Percentiles rank a stretch among this genome's conserved stretches.
Evolutionary conservation across 176 grass and related monocot genomes (phyloP).

Genomic region (Elaeis guineensis): DNA sequence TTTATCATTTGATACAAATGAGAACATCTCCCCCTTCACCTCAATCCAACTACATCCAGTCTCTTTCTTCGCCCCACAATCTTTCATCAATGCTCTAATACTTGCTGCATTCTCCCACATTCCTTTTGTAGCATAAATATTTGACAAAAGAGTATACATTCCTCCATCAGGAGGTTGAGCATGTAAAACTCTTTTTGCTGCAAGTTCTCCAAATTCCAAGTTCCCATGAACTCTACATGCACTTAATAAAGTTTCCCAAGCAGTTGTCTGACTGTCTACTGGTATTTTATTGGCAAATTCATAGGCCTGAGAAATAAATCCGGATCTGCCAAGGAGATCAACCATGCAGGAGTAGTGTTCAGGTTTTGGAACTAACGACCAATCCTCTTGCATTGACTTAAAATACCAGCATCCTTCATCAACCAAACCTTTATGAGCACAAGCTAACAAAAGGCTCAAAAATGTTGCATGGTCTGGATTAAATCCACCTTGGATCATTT

Average conservation of each 20-base stretch:
- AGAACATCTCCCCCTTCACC: constrained; percentile 41
- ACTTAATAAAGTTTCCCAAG: constrained; percentile 70
- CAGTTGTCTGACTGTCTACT: constrained; percentile 33
- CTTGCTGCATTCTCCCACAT: constrained; percentile 52
- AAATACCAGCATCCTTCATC: constrained; percentile 60
- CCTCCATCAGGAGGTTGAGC: constrained; percentile 48
- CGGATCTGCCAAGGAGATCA: constrained; percentile 62
- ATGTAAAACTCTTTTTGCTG: constrained; percentile 47
- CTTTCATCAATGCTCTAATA: constrained; percentile 54
- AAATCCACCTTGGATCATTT: constrained; percentile 44
- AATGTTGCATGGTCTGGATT: constrained; percentile 56
- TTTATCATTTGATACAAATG: constrained; percentile 58
- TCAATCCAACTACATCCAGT: constrained; percentile 77
- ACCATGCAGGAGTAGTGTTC: constrained; percentile 83
- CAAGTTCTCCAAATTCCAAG: constrained; percentile 48
- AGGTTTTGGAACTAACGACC: constrained; percentile 50
- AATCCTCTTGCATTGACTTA: constrained; percentile 51
- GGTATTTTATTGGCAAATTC: constrained; percentile 50
- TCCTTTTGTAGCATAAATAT: constrained; percentile 61
- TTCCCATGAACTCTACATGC: constrained; percentile 58
- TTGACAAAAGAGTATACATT: constrained; percentile 62
- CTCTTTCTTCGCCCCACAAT: constrained; percentile 52
- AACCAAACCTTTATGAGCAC: constrained; percentile 62
- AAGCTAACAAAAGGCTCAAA: constrained; percentile 55
- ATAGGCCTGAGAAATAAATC: constrained; percentile 51